These are phyloP conservation scores for Exophiala alcalophila DNA, from an alignment of 2,329 filamentous ascomycete genomes.

Conservation along the genomic window DNA sequence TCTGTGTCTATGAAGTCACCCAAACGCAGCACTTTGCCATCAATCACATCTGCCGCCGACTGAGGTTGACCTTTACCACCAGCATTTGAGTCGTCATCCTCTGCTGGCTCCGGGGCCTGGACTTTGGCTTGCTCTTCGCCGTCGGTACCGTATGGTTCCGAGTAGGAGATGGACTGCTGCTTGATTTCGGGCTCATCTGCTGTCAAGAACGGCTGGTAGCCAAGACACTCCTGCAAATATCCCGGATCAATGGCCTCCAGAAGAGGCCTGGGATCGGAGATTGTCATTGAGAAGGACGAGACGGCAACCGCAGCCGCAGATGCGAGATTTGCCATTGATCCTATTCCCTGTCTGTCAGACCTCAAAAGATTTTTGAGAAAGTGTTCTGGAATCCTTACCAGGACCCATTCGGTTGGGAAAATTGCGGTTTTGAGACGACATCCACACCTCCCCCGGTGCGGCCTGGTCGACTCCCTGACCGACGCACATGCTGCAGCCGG, in stretches of 20 bases:
- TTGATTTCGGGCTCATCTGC: background rate
- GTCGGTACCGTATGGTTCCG: background rate
- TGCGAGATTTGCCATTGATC: slow-evolving; percentile 44
- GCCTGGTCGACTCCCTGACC: slow-evolving; percentile 45
- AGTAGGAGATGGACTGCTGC: background rate
- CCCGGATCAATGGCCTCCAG: slow-evolving; percentile 34
- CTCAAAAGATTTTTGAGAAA: slow-evolving; percentile 48
- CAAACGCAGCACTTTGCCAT: slow-evolving; percentile 38
- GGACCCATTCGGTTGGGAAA: slow-evolving; percentile 46
- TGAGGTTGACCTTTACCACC: background rate
- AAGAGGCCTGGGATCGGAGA: slow-evolving; percentile 39
- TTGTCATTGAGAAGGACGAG: slow-evolving; percentile 45
- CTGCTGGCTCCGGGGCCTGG: background rate
- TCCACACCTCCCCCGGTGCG: slow-evolving; percentile 42
- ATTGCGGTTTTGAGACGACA: slow-evolving; percentile 46
- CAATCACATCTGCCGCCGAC: slow-evolving; percentile 4
- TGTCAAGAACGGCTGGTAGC: background rate
- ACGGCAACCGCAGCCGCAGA: slow-evolving; percentile 49
- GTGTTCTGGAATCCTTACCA: slow-evolving; percentile 40
- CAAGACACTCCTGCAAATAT: slow-evolving; percentile 1
- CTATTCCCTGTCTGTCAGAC: slow-evolving; percentile 23
- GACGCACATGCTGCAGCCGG: slow-evolving; percentile 47
- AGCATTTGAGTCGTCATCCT: background rate
- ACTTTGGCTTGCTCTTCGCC: background rate
- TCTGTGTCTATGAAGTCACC: slow-evolving; percentile 49